Percentiles rank a stretch among this genome's conserved stretches.
These are phyloP conservation scores for Phoma sp. DNA, from an alignment of 2,329 filamentous ascomycete genomes.

Conservation along the genomic window DNA sequence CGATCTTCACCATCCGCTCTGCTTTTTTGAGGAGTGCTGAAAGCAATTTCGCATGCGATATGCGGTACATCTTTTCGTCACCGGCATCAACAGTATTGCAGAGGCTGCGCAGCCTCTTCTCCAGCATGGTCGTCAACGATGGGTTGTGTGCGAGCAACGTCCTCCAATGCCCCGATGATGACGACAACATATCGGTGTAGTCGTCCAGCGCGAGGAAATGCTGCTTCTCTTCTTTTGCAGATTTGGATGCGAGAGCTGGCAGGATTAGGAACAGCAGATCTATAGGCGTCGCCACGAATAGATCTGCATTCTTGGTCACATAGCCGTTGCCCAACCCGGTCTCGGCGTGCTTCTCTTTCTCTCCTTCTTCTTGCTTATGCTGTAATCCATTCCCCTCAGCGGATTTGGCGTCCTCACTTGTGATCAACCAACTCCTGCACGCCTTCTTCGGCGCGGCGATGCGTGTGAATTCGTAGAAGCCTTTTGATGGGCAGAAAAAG, in stretches of 20 bases:
- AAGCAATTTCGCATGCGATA: conserved; percentile 75
- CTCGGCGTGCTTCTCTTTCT: not conserved
- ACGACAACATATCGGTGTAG: conserved; percentile 68
- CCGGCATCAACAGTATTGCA: conserved; percentile 85
- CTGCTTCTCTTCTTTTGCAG: conserved; percentile 59
- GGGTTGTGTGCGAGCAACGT: conserved; percentile 58
- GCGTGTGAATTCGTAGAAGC: conserved; percentile 67
- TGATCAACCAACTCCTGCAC: conserved; percentile 62
- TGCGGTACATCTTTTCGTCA: conserved; percentile 82
- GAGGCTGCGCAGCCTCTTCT: conserved; percentile 69
- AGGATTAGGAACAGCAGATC: conserved; percentile 86
- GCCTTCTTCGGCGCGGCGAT: conserved; percentile 58
- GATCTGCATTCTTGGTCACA: conserved; percentile 69
- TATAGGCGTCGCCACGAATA: conserved; percentile 83
- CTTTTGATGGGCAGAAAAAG: conserved; percentile 63
- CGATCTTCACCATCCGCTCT: conserved; percentile 65
- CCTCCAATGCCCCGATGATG: conserved; percentile 63
- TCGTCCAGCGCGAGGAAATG: conserved; percentile 74
- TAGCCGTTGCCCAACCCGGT: conserved; percentile 51
- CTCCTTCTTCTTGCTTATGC: not conserved
- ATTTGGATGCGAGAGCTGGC: conserved; percentile 66
- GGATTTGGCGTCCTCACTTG: conserved; percentile 8
- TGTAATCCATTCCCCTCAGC: not conserved
- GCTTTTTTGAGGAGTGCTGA: conserved; percentile 73
- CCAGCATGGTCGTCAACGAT: conserved; percentile 55